Evolutionary conservation across 345 rosid species (phyloP).

Genomic region (Salix caprea): DNA sequence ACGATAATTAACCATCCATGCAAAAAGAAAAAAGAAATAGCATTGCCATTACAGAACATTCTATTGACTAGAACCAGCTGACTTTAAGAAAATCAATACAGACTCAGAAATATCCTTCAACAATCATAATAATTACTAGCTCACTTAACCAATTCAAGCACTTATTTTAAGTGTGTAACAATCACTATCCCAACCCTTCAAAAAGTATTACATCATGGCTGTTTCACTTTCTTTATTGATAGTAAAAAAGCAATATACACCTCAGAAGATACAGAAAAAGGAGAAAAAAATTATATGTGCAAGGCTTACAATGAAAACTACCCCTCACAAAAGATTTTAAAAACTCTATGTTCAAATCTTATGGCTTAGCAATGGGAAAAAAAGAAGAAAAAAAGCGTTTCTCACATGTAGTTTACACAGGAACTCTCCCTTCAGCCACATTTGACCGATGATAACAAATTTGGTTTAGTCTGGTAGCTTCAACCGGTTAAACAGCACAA

Average conservation of each 20-base stretch:
- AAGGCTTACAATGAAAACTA: slow-evolving; percentile 10
- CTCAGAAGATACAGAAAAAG: neutral
- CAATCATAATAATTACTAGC: too few relatives aligned
- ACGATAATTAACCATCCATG: too few relatives aligned
- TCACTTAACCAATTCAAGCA: too few relatives aligned
- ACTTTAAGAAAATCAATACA: too few relatives aligned
- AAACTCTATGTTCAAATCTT: neutral
- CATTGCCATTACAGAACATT: too few relatives aligned
- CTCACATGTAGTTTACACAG: neutral
- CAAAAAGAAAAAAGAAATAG: too few relatives aligned
- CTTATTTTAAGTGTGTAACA: too few relatives aligned
- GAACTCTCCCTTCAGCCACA: neutral
- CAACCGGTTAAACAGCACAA: slow-evolving; percentile 82
- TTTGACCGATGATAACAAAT: neutral
- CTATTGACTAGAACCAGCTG: too few relatives aligned
- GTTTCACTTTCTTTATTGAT: too few relatives aligned
- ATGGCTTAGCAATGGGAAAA: neutral
- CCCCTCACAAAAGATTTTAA: neutral
- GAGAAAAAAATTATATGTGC: neutral
- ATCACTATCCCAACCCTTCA: too few relatives aligned
- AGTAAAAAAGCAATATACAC: neutral
- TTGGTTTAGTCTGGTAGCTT: slow-evolving; percentile 56
- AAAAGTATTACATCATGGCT: too few relatives aligned
- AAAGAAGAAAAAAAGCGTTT: neutral
- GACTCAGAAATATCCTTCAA: too few relatives aligned